Base-by-base conservation (phyloP, 2,329 filamentous ascomycete species). In the Neoascochyta sp. region DNA sequence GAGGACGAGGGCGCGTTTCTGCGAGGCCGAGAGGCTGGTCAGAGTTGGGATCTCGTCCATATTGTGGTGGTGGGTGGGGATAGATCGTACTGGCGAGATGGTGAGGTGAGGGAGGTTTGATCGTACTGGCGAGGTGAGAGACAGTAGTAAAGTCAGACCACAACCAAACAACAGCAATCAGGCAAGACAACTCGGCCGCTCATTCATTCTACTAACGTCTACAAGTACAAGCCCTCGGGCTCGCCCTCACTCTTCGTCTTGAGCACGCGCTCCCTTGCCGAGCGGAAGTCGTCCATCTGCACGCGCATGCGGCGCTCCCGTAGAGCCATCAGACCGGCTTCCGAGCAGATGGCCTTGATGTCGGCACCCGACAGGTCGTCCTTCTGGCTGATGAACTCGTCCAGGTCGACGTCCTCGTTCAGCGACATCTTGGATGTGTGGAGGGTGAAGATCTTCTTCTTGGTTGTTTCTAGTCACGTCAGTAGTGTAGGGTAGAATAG, bases 351-450 rank as follows among this genome's bases (percentile, higher is more conserved):
- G 26, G 92, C 92, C 69, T 96, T 94, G 74, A 98, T 96, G 67
- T 98, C 92, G 19, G 92, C 92, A 65, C 92, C 92, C 4, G 86
- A 93, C 6, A 98, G 74, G 54, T 98, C 93, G 54, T 98, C 92
- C 75, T 98, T 98, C 65, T 96, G 90, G 44, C 81, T 89, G 62
- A 98, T 95, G 60, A 98, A 96, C 67, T 98, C 92, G 53, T 98
- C 92, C 24, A 98, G 74, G 43, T 98, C 93, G n/a, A 98, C 92
- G 49, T 98, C 93, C 40, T 90, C 83, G 52, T 86, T 87, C 22
- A 98, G 75, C 29, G 80, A 95, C 92, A 98, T 98, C 77, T 98
- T 98, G 61, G 86, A 93, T 3, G 92, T 98, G 69, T 98, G 92
- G 5, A 98, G 78, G 9, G 84, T 89, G 68, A 98, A 98, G 60